Evolutionary conservation across 495 filamentous ascomycete species (phyloP).

Genomic region (Wilcoxina mikolae): DNA sequence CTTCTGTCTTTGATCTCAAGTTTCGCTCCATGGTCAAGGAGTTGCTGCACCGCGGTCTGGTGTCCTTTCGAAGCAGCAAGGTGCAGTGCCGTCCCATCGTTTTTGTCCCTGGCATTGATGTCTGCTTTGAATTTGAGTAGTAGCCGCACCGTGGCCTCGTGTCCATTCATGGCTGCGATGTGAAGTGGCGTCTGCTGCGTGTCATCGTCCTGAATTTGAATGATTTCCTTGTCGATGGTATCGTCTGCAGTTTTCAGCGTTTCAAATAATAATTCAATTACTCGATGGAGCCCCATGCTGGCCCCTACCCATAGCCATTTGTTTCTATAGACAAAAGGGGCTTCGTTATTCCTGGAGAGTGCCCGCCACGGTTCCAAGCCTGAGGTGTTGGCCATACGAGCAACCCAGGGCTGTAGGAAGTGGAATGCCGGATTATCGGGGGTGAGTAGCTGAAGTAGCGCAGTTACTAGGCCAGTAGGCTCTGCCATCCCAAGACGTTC

Average conservation of each 20-base stretch:
- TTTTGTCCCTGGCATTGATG: background rate
- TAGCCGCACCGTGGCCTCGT: background rate
- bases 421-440: background rate
- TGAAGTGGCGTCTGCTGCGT: conserved; percentile 21
- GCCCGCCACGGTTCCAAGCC: background rate
- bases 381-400: background rate
- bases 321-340: background rate
- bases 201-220: too few relatives aligned
- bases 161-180: conserved; percentile 4
- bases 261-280: too few relatives aligned
- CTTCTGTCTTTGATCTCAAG: conserved; percentile 8
- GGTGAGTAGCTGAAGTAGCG: background rate
- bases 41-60: conserved; percentile 17
- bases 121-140: background rate
- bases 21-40: conserved; percentile 16
- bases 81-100: conserved; percentile 12
- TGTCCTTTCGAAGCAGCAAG: conserved; percentile 15
- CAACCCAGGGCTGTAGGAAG: background rate
- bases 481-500: background rate
- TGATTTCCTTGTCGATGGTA: too few relatives aligned
- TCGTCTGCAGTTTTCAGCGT: too few relatives aligned
- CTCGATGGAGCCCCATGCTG: background rate
- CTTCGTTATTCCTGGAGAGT: too few relatives aligned
- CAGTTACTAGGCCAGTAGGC: background rate
- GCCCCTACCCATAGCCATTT: background rate